Base-by-base conservation (phyloP, 495 filamentous ascomycete species). In the Penicillium bovifimosum region DNA sequence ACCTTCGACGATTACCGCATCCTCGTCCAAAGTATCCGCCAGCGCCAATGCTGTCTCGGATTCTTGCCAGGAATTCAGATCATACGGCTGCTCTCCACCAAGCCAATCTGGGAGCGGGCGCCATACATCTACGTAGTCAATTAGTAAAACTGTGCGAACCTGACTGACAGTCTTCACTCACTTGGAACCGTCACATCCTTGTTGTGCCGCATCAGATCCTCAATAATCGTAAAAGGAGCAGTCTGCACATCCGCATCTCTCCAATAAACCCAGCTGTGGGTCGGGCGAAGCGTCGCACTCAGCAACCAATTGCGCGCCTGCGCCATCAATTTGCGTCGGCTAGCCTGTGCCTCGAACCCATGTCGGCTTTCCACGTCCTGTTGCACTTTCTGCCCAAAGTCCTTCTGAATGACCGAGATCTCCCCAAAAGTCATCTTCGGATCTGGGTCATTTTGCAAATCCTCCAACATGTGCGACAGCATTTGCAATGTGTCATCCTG, bases 241-340 rank as follows among this genome's bases (percentile, higher is more conserved):
- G 95, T 99, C 71, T 96, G 89, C 10, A 99, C 95, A 70, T 99
- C 95, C 18, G 93, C 95, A 75, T 99, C 95, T 69, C 95, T 81
- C 95, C 95, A 99, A 62, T 99, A 99, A 24, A 99, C 95, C 95
- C 95, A 99, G 60, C 90, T 95, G 63, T 99, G 95, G 32, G 91
- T 92, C 5, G 95, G 95, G 41, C 93, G 81, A 34, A 99, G 74
- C 14, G 95, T 92, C 20, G 95, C 92, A 60, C 90, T 96, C 52
- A 99, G 71, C 42, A 99, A 69, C 95, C 95, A 99, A 73, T 99
- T 99, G 52, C 95, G 80, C 10, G 95, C 95, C 71, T 96, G 90
- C 3, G 95, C 95, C 95, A 99, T 99, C 59, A 91, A 77, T 72
- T 99, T 99, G 58, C 95, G 83, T 55, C 95, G 77, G 54, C 83